phyloP scores from a whole-genome alignment of 2,329 filamentous ascomycete species.

The Fusarium lateritium region DNA sequence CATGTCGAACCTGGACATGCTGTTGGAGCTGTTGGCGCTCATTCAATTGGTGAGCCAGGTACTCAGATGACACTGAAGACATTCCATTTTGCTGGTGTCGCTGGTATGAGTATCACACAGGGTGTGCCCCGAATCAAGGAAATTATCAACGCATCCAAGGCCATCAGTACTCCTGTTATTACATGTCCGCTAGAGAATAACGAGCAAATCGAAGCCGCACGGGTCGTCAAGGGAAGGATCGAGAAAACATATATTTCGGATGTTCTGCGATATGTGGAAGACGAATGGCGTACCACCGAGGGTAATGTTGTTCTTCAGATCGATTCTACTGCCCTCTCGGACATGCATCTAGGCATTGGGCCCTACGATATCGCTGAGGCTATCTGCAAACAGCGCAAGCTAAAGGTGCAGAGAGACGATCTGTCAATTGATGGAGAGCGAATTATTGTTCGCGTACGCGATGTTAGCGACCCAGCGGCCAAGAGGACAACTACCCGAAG shows the following conservation, averaged over 20 bases:
- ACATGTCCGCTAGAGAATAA: conserved; percentile 86
- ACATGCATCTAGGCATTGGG: conserved; percentile 85
- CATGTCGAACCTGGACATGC: conserved; percentile 95
- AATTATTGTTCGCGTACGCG: conserved; percentile 81
- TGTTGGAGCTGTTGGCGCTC: conserved; percentile 94
- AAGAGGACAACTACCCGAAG: conserved; percentile 62
- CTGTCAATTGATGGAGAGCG: conserved; percentile 72
- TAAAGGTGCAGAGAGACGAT: conserved; percentile 80
- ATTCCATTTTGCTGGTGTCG: conserved; percentile 99
- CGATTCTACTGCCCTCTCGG: conserved; percentile 82
- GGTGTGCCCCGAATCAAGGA: conserved; percentile 99
- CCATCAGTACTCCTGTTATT: conserved; percentile 95
- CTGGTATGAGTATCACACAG: conserved; percentile 99
- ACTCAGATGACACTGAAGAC: conserved; percentile 99
- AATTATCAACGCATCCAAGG: conserved; percentile 98
- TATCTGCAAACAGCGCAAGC: conserved; percentile 85
- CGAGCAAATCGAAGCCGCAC: conserved; percentile 82
- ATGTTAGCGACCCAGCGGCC: conserved; percentile 64
- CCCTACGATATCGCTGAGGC: conserved; percentile 80
- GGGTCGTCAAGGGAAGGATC: conserved; percentile 91
- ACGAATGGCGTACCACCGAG: conserved; percentile 85
- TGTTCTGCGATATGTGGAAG: conserved; percentile 84
- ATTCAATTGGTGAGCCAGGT: conserved; percentile 97
- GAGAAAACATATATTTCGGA: conserved; percentile 95
- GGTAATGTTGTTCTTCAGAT: conserved; percentile 86